phyloP scores from a whole-genome alignment of 2,329 filamentous ascomycete species.

The Penicillium olsonii region DNA sequence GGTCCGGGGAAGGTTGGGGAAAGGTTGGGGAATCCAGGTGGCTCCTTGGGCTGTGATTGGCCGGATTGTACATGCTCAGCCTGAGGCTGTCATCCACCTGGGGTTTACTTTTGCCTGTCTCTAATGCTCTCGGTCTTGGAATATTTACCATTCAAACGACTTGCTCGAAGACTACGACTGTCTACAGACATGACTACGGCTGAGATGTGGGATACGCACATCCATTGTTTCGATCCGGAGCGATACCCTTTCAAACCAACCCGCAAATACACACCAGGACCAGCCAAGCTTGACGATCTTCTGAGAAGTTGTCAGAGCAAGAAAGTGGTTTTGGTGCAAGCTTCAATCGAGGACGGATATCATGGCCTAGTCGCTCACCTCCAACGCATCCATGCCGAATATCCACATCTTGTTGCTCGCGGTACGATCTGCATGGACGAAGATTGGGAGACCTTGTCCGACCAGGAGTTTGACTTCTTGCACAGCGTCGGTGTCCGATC shows the following conservation, averaged over 20 bases:
- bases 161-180: neutral
- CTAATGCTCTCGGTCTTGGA: neutral
- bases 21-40: too few relatives aligned
- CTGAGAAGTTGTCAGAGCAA: neutral
- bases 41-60: too few relatives aligned
- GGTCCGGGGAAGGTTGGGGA: too few relatives aligned
- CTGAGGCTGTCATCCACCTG: too few relatives aligned
- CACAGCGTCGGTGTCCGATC: slow-evolving; percentile 11
- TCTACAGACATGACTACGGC: neutral
- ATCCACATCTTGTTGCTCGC: slow-evolving; percentile 11
- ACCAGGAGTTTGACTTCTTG: slow-evolving; percentile 3
- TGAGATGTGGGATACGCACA: slow-evolving; percentile 18
- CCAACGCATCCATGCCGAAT: slow-evolving; percentile 11
- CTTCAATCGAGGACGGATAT: slow-evolving; percentile 13
- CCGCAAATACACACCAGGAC: slow-evolving; percentile 14
- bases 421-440: slow-evolving; percentile 16
- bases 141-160: neutral
- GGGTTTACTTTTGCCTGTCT: too few relatives aligned
- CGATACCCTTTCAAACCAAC: slow-evolving; percentile 16
- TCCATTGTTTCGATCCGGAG: slow-evolving; percentile 16
- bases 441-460: slow-evolving; percentile 1
- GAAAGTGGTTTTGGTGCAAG: slow-evolving; percentile 14
- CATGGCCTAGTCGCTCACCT: slow-evolving; percentile 10
- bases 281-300: slow-evolving; percentile 11
- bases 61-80: too few relatives aligned